A percentile compares a stretch with the other conserved stretches of the same genome.
phyloP scores from a whole-genome alignment of 306 rosid species.

The Betula pendula region DNA sequence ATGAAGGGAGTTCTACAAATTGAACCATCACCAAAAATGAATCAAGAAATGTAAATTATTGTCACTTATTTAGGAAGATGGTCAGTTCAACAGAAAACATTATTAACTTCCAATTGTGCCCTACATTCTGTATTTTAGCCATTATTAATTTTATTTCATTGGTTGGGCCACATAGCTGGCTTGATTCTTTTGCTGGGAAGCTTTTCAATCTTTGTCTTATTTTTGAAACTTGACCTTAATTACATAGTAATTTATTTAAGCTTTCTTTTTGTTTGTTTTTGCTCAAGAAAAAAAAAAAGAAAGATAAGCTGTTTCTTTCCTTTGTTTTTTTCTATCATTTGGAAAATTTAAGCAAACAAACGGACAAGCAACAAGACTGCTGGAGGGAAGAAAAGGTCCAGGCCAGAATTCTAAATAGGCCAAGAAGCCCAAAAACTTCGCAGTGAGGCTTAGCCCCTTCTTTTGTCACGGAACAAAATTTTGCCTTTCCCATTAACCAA shows the following conservation, averaged over 20 bases:
- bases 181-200: slow-evolving; percentile 7
- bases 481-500: too few species aligned
- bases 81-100: neutral
- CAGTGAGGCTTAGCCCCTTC: too few species aligned
- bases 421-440: neutral
- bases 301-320: neutral
- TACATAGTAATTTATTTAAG: slow-evolving; percentile 5
- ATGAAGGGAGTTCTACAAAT: neutral
- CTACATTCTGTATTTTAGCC: neutral
- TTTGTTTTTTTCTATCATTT: neutral
- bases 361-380: neutral
- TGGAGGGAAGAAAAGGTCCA: neutral
- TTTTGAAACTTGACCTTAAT: slow-evolving; percentile 2
- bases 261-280: neutral
- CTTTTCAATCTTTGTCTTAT: slow-evolving; percentile 33
- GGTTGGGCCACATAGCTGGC: neutral
- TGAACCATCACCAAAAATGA: neutral
- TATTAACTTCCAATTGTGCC: neutral
- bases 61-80: neutral
- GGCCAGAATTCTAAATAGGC: neutral
- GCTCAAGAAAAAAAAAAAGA: too few species aligned
- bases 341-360: neutral
- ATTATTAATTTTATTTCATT: neutral
- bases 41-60: neutral
- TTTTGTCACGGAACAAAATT: too few species aligned